phyloP scores from a whole-genome alignment of 768 basidiomycete genomes.

The Lactarius sp. region DNA sequence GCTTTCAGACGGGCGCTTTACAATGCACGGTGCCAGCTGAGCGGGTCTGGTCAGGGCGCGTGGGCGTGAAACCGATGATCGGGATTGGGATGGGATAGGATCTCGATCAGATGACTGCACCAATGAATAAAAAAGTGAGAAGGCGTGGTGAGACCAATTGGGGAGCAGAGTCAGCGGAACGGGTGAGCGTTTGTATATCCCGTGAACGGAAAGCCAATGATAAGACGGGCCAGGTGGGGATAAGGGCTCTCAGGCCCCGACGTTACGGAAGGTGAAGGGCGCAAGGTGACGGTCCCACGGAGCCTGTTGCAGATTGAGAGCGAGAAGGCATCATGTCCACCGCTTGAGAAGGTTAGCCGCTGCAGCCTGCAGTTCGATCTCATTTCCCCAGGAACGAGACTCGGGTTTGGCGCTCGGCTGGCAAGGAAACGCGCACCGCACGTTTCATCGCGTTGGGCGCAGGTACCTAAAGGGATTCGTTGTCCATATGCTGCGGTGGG shows the following conservation, averaged over 20 bases:
- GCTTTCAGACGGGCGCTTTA: constrained; percentile 14
- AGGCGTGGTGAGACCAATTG: constrained; percentile 16
- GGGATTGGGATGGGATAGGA: constrained; percentile 19
- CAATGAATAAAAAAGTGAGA: constrained; percentile 11
- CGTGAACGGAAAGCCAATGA: constrained; percentile 16
- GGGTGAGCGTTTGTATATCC: constrained; percentile 11
- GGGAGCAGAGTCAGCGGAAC: constrained; percentile 11
- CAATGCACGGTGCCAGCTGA: constrained; percentile 15
- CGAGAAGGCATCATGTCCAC: constrained; percentile 17
- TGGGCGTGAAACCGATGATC: constrained; percentile 27
- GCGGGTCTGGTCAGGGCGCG: constrained; percentile 17
- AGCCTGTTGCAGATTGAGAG: constrained; percentile 19
- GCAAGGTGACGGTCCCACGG: constrained; percentile 22
- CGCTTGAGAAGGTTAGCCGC: constrained; percentile 24
- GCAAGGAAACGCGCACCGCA: constrained; percentile 23
- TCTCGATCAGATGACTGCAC: constrained; percentile 23
- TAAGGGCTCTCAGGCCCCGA: constrained; percentile 21
- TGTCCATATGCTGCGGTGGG: constrained; percentile 13
- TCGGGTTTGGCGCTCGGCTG: constrained; percentile 24
- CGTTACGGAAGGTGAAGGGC: constrained; percentile 25
- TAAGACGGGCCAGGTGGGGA: constrained; percentile 23
- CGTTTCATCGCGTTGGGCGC: constrained; percentile 19
- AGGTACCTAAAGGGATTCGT: background rate
- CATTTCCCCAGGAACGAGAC: constrained; percentile 21
- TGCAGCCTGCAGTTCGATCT: constrained; percentile 22